phyloP scores from a whole-genome alignment of 768 basidiomycete species.

The Rhodocollybia butyracea region DNA sequence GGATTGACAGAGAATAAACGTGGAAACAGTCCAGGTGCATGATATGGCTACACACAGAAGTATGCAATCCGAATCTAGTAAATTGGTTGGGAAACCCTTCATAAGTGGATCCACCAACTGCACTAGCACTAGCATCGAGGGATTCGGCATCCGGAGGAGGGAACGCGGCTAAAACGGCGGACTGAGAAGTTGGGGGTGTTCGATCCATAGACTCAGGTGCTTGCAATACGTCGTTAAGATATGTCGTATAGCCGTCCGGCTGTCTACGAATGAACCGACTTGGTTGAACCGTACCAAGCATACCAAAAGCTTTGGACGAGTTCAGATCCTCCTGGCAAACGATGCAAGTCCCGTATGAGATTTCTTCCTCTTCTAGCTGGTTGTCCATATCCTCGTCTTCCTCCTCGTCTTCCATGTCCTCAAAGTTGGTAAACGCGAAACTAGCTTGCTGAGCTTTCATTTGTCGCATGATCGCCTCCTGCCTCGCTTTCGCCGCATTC shows the following conservation, averaged over 20 bases:
- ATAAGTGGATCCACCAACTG: slow-evolving; percentile 45
- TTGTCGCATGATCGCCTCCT: slow-evolving; percentile 92
- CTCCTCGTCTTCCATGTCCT: slow-evolving; percentile 66
- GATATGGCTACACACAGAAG: slow-evolving; percentile 91
- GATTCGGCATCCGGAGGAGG: slow-evolving; percentile 51
- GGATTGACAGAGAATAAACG: slow-evolving; percentile 82
- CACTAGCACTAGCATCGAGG: slow-evolving; percentile 29
- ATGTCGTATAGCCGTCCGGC: slow-evolving; percentile 60
- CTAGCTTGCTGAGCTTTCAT: slow-evolving; percentile 92
- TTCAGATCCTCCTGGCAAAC: slow-evolving; percentile 96
- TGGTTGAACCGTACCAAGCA: slow-evolving; percentile 83
- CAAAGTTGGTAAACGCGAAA: slow-evolving; percentile 77
- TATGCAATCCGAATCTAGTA: slow-evolving; percentile 81
- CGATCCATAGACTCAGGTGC: slow-evolving; percentile 68
- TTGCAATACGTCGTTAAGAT: slow-evolving; percentile 72
- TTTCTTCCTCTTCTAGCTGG: slow-evolving; percentile 36
- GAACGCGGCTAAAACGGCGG: slow-evolving; percentile 30
- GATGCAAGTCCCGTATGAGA: slow-evolving; percentile 89
- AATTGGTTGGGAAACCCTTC: slow-evolving; percentile 70
- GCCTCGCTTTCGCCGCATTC: slow-evolving; percentile 82
- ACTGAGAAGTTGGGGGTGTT: slow-evolving; percentile 8
- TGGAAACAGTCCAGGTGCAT: slow-evolving; percentile 97
- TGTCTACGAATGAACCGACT: slow-evolving; percentile 80
- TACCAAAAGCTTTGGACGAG: slow-evolving; percentile 70
- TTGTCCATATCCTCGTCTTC: slow-evolving; percentile 56